Evolutionary conservation across 2,329 filamentous ascomycete genomes (phyloP), one percentile per base, ranked within the genome.

Genomic region (Alternaria postmessia): DNA sequence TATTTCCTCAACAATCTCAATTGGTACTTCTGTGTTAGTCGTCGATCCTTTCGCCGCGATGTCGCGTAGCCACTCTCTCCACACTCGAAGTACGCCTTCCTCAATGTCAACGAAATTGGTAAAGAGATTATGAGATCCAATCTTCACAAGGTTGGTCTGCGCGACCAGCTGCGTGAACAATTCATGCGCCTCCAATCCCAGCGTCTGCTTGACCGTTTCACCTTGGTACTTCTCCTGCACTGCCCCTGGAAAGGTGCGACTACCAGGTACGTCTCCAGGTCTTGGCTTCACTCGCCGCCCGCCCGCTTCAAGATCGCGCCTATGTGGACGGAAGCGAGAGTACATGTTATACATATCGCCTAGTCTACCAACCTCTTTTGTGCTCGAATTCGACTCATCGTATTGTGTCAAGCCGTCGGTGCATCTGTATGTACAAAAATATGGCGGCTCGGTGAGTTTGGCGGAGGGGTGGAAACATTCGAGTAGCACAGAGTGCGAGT

Each of bases 401-500:
- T 57, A 81, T 66, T 43, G 75, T 53, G 82, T 80, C n/a, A 92
- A 79, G 3, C 85, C 85, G 65, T 88, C 82, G 2, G 89, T 92
- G 30, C 86, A 87, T 11, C 89, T 81, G 63, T 90, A 90, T 44
- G 87, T 82, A 77, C 91, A 94, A 72, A 86, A 85, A 12, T 93
- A 83, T 55, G 88, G 88, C 0, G 91, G 89, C 20, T 90, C 89
- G 5, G 85, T 88, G 51, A 90, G 82, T 75, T 89, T 89, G 24
- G 85, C 88, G 63, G 84, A 87, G 0, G 91, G 92, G 64, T 91
- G 91, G 72, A 91, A 94, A 75, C 90, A 92, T 79, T 94, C 91
- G 42, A 96, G 86, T 38, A 94, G 87, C 39, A 95, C 79, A 54
- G 88, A 86, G 71, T 92, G 87, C 38, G 87, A 85, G 38, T 84